Evolutionary conservation across 345 rosid species (phyloP).

Genomic region (Salix dunnii): DNA sequence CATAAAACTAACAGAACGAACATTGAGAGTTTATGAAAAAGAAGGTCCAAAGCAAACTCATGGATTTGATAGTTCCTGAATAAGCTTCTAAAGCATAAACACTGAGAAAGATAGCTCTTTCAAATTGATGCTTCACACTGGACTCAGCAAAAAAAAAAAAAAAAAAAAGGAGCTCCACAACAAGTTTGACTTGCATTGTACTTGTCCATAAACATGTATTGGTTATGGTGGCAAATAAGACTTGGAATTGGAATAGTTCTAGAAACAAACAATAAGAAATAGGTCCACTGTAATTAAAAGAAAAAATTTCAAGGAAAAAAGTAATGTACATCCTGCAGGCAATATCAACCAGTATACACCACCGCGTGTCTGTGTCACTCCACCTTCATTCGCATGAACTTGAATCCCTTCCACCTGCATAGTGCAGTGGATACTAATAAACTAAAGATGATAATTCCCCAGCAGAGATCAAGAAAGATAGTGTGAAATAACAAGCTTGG

Average conservation of each 20-base stretch:
- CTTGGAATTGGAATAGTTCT: not conserved
- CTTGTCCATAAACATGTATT: not conserved
- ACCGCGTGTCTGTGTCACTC: conserved; percentile 88
- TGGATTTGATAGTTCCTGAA: not conserved
- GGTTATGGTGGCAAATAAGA: not conserved
- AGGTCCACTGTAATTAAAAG: not conserved
- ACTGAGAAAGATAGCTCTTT: not conserved
- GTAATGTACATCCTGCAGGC: conserved; percentile 92
- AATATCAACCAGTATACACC: conserved; percentile 89
- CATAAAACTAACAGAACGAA: not conserved
- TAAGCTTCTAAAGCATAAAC: not conserved
- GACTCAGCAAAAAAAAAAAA: not conserved
- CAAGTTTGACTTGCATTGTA: conserved; percentile 5
- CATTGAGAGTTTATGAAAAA: not conserved
- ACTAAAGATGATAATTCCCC: not conserved
- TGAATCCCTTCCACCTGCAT: conserved; percentile 90
- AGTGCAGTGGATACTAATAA: conserved; percentile 3
- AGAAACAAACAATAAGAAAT: too few relatives aligned
- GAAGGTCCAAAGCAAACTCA: not conserved
- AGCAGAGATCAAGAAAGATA: not conserved
- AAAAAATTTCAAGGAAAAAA: conserved; percentile 13
- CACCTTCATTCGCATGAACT: conserved; percentile 95
- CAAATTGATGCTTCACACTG: not conserved
- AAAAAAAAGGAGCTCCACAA: not conserved
- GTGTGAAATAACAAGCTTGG: not conserved